phyloP scores from a whole-genome alignment of 2,329 filamentous ascomycete species.

The Colletotrichum sp. region DNA sequence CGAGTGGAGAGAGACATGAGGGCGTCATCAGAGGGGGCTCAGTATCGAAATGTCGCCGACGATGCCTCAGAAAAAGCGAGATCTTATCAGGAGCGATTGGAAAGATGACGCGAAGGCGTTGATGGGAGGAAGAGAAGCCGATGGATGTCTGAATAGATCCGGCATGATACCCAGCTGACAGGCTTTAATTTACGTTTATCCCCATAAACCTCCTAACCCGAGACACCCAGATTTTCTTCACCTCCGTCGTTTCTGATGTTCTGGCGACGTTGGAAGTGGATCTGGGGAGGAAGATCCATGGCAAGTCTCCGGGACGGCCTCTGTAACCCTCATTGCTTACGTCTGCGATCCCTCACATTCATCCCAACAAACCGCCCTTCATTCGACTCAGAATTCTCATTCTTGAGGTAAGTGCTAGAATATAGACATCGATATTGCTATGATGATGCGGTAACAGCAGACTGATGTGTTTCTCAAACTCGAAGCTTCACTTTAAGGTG shows the following conservation, averaged over 20 bases:
- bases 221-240: fast-evolving
- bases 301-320: fast-evolving
- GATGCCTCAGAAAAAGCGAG: background rate
- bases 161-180: background rate
- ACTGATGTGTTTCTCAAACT: background rate
- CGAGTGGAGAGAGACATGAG: background rate
- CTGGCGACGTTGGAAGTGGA: background rate
- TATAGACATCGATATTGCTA: background rate
- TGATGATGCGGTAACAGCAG: background rate
- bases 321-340: background rate
- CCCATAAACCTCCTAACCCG: fast-evolving
- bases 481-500: background rate
- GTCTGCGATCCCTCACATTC: background rate
- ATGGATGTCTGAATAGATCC: background rate
- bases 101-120: background rate
- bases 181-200: background rate
- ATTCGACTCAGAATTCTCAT: background rate
- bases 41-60: background rate
- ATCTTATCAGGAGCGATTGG: background rate
- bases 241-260: background rate
- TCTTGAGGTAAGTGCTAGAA: background rate
- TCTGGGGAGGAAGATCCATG: background rate
- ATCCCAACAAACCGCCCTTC: fast-evolving
- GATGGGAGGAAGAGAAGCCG: background rate
- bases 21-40: background rate